Conservation (phyloP, 2,329 filamentous ascomycete genomes). For the Myriangium duriaei region DNA sequence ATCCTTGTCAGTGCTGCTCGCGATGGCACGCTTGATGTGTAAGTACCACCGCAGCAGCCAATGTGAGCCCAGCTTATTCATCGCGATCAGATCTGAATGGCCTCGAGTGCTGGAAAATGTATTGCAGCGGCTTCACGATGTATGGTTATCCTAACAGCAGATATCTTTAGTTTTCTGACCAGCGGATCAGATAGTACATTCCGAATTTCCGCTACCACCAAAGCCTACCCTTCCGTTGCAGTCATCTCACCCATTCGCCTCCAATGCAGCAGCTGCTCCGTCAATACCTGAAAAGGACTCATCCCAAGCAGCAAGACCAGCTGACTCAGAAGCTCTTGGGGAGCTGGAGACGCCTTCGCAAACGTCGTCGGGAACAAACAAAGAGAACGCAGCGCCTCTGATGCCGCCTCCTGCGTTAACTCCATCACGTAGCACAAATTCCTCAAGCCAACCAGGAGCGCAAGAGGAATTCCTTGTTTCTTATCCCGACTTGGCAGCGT, state of each 20-base stretch:
- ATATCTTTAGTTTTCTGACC: constrained; percentile 2
- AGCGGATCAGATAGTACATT: constrained; percentile 52
- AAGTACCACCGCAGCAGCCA: constrained; percentile 19
- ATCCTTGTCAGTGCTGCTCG: constrained; percentile 44
- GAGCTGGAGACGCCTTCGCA: constrained; percentile 10
- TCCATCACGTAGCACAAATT: constrained; percentile 35
- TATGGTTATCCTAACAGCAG: constrained; percentile 21
- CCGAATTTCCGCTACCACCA: constrained; percentile 61
- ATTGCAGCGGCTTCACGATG: constrained; percentile 55
- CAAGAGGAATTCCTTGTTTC: constrained; percentile 2
- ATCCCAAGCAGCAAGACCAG: too few relatives aligned
- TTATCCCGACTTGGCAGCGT: constrained; percentile 44
- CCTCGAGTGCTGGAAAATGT: constrained; percentile 52
- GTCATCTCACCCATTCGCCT: too few relatives aligned
- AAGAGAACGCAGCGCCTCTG: constrained; percentile 48
- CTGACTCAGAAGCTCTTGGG: constrained; percentile 5
- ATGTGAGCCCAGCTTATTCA: constrained; percentile 28
- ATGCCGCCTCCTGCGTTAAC: constrained; percentile 58
- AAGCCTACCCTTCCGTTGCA: too few relatives aligned
- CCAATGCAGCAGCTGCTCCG: too few relatives aligned
- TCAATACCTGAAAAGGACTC: too few relatives aligned
- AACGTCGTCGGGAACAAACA: constrained; percentile 42
- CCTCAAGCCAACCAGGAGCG: not conserved
- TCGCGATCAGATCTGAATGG: constrained; percentile 49
- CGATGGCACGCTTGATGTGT: constrained; percentile 48